These are phyloP conservation scores for Colletotrichum australisinense DNA, from an alignment of 2,329 filamentous ascomycete species.

Conservation along the genomic window DNA sequence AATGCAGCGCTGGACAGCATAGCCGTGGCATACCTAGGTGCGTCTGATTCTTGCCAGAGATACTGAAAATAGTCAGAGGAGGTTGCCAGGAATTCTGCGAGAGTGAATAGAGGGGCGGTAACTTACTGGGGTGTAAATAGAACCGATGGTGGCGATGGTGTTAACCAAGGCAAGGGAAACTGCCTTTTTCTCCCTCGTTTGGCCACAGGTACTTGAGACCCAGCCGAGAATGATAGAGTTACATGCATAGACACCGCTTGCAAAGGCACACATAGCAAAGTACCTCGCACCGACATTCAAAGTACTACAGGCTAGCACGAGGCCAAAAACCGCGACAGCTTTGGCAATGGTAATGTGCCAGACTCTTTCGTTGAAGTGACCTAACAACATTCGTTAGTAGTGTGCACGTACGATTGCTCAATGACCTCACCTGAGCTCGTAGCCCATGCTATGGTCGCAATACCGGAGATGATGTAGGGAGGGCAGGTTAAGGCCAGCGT, in stretches of 20 bases:
- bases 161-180: neutral
- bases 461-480: neutral
- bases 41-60: neutral
- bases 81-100: neutral
- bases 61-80: neutral
- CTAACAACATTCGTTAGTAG: neutral
- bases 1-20: neutral
- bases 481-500: neutral
- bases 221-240: conserved; percentile 56
- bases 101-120: neutral
- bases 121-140: neutral
- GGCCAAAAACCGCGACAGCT: neutral
- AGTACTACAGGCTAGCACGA: conserved; percentile 26
- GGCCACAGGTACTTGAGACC: conserved; percentile 48
- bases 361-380: neutral
- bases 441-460: neutral
- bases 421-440: neutral
- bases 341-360: neutral
- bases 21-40: neutral
- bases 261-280: conserved; percentile 48
- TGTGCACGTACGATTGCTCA: neutral
- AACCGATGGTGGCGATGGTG: neutral
- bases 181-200: neutral
- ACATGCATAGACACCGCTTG: conserved; percentile 50
- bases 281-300: conserved; percentile 48